These are phyloP conservation scores for Hsuehochloa calcarea DNA, from an alignment of 176 grass and related monocot genomes.

Conservation along the genomic window DNA sequence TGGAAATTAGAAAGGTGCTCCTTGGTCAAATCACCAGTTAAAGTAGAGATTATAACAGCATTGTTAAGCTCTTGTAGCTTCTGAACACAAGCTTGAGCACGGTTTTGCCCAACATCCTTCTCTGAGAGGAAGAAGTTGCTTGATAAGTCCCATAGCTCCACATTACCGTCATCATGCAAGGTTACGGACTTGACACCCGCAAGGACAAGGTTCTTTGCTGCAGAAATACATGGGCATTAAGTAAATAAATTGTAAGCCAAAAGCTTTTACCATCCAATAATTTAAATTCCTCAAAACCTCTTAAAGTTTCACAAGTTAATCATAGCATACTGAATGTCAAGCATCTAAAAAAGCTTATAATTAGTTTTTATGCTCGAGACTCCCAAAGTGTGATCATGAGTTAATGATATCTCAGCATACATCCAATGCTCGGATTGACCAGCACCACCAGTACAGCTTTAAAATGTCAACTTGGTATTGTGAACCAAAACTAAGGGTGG, in stretches of 20 bases:
- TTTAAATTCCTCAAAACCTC: background rate
- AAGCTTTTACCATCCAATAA: background rate
- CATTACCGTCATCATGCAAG: constrained; percentile 65
- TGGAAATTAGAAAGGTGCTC: constrained; percentile 69
- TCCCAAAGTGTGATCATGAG: background rate
- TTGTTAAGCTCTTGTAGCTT: constrained; percentile 87
- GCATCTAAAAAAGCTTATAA: background rate
- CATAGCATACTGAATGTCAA: background rate
- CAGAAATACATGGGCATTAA: constrained; percentile 3
- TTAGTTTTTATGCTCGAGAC: background rate
- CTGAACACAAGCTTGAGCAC: constrained; percentile 47
- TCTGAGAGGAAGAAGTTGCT: constrained; percentile 82
- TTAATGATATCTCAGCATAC: background rate
- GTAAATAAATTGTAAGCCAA: background rate
- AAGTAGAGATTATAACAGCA: constrained; percentile 60
- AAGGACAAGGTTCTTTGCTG: constrained; percentile 86
- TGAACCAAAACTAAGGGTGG: background rate
- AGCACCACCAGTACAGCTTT: background rate
- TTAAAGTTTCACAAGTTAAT: background rate
- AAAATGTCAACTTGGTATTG: background rate
- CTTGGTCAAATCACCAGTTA: constrained; percentile 52
- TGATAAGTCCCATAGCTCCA: constrained; percentile 79
- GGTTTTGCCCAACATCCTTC: constrained; percentile 64
- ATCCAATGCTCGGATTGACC: background rate
- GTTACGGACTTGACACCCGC: constrained; percentile 81